Percentiles rank a stretch among this genome's conserved stretches.
Evolutionary conservation across 768 basidiomycete genomes (phyloP).

Genomic region (Suillus alpinus): DNA sequence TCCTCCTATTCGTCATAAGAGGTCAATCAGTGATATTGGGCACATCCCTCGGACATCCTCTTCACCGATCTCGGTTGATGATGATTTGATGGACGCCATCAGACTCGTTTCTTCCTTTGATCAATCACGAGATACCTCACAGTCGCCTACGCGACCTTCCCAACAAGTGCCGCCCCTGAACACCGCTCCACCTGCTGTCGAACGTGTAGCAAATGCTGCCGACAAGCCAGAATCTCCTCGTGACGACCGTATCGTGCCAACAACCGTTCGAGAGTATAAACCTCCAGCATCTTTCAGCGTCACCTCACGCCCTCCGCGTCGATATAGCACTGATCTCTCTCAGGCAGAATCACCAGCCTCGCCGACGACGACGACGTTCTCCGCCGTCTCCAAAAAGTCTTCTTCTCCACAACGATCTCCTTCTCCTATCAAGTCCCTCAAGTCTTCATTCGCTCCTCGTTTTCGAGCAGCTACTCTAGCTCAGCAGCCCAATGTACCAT

Average conservation of each 20-base stretch:
- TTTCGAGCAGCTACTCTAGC: constrained; percentile 10
- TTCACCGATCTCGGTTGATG: constrained; percentile 17
- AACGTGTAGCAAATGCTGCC: not conserved
- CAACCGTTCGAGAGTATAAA: constrained; percentile 54
- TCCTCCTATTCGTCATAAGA: constrained; percentile 13
- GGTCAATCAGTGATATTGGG: constrained; percentile 17
- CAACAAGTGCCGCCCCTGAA: not conserved
- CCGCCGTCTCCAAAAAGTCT: constrained; percentile 1
- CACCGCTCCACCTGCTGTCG: not conserved
- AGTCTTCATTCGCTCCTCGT: constrained; percentile 13
- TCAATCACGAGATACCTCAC: constrained; percentile 14
- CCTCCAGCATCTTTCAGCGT: constrained; percentile 61
- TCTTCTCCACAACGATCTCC: constrained; percentile 5
- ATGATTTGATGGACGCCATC: constrained; percentile 30
- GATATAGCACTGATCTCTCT: constrained; percentile 24
- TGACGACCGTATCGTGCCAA: constrained; percentile 40
- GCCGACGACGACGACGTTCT: not conserved
- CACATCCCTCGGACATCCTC: not conserved
- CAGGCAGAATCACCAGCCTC: constrained; percentile 7
- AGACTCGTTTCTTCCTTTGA: constrained; percentile 29
- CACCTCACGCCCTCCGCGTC: constrained; percentile 52
- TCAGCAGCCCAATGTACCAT: not conserved
- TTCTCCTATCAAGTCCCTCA: constrained; percentile 11
- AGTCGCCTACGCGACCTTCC: constrained; percentile 6
- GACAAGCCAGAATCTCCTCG: constrained; percentile 4